These are phyloP conservation scores for Nitzschia sp. DNA, from an alignment of 108 stramenopile species.

Conservation along the genomic window DNA sequence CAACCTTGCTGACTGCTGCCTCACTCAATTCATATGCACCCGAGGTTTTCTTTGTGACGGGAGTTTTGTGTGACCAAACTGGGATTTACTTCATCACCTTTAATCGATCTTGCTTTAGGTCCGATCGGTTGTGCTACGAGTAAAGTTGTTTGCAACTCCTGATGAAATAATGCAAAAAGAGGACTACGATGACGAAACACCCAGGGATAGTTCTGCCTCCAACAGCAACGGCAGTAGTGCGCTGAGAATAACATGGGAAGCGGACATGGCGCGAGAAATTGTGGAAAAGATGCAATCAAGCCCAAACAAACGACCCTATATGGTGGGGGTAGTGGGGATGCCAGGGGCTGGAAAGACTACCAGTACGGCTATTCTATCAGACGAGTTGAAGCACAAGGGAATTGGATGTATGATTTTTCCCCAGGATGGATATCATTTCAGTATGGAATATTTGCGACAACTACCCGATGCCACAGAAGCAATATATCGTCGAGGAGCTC, in stretches of 20 bases:
- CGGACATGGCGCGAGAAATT: constrained; percentile 14
- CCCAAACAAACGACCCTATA: constrained; percentile 22
- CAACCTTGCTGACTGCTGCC: too few relatives aligned
- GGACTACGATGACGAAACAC: too few relatives aligned
- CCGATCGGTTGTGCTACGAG: too few relatives aligned
- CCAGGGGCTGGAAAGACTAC: constrained; percentile 43
- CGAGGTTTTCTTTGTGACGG: too few relatives aligned
- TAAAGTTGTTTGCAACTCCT: too few relatives aligned
- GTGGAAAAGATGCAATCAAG: background rate
- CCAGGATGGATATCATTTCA: constrained; percentile 52
- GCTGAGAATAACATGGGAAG: constrained; percentile 11
- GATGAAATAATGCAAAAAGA: too few relatives aligned
- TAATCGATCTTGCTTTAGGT: too few relatives aligned
- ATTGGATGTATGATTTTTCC: constrained; percentile 28
- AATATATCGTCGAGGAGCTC: constrained; percentile 57
- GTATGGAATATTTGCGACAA: constrained; percentile 23
- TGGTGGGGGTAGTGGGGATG: constrained; percentile 42
- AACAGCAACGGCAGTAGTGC: background rate
- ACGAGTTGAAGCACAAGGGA: constrained; percentile 10
- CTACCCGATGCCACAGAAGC: constrained; percentile 40
- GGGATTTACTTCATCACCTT: too few relatives aligned
- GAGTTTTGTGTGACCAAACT: too few relatives aligned
- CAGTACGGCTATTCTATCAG: background rate
- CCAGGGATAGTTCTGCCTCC: too few relatives aligned
- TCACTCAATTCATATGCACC: too few relatives aligned